Percentiles rank a stretch among this genome's conserved stretches.
phyloP scores from a whole-genome alignment of 2,329 filamentous ascomycete genomes.

The Hortaea sp. region DNA sequence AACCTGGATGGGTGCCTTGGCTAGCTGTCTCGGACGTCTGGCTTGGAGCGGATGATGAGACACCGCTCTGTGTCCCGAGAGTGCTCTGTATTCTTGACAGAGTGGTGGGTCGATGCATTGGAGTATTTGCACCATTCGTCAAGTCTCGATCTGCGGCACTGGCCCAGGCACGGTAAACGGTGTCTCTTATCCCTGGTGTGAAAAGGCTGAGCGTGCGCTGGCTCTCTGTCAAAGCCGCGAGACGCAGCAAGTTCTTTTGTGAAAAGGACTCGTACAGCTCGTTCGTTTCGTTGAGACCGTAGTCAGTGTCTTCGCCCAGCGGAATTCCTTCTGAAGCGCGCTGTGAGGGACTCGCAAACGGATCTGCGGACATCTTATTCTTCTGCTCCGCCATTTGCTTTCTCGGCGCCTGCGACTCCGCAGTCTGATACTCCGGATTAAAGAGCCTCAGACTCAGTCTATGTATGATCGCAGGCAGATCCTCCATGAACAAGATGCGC shows the following conservation, averaged over 20 bases:
- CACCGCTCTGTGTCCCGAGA: constrained; percentile 12
- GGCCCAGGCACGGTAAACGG: constrained; percentile 87
- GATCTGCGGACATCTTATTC: constrained; percentile 18
- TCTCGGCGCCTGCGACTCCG: constrained; percentile 45
- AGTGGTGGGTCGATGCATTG: constrained; percentile 33
- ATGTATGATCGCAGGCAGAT: constrained; percentile 92
- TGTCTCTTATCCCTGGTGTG: constrained; percentile 80
- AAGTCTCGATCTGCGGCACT: constrained; percentile 62
- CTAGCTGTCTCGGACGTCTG: constrained; percentile 59
- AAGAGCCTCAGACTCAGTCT: constrained; percentile 78
- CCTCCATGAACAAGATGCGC: constrained; percentile 92
- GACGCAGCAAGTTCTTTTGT: constrained; percentile 78
- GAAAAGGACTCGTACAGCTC: constrained; percentile 88
- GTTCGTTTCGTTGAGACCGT: constrained; percentile 67
- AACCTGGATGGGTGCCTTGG: constrained; percentile 56
- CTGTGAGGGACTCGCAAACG: constrained; percentile 40
- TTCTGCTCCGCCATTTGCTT: constrained; percentile 17
- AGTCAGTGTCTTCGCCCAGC: constrained; percentile 50
- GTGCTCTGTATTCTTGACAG: constrained; percentile 38
- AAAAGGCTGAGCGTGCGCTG: constrained; percentile 86
- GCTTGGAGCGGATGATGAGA: constrained; percentile 32
- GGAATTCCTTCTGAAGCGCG: constrained; percentile 68
- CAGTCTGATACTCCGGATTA: constrained; percentile 73
- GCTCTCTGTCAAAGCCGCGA: constrained; percentile 75
- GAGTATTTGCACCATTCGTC: constrained; percentile 29